Percentiles rank a stretch among this genome's conserved stretches.
phyloP scores from a whole-genome alignment of 257 asterid genomes.

The Capsicum rhomboideum region DNA sequence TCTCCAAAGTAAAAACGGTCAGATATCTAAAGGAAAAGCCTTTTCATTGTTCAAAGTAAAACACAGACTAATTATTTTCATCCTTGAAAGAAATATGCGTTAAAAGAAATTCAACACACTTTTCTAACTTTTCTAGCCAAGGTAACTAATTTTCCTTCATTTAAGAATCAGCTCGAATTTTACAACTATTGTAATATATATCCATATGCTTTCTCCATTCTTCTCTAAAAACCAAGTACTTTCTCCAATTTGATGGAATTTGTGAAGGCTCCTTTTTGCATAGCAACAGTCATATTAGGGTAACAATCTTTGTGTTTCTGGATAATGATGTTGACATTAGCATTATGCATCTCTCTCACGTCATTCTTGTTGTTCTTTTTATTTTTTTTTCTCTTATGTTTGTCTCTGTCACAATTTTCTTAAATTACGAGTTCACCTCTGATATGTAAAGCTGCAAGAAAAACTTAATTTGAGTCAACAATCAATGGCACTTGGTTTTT shows the following conservation, averaged over 20 bases:
- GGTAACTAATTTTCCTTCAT: slow-evolving; percentile 48
- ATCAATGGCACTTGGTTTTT: not conserved
- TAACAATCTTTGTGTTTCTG: not conserved
- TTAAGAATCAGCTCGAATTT: slow-evolving; percentile 40
- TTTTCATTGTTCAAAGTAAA: not conserved
- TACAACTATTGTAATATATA: slow-evolving; percentile 49
- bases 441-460: not conserved
- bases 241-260: slow-evolving; percentile 36
- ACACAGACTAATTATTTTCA: not conserved
- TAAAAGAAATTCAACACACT: slow-evolving; percentile 19
- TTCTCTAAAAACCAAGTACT: slow-evolving; percentile 61
- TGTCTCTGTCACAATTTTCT: not conserved
- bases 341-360: too few species aligned
- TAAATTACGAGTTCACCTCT: not conserved
- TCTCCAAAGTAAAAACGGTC: not conserved
- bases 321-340: not conserved
- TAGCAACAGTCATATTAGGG: not conserved
- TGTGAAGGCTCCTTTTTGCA: not conserved
- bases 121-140: slow-evolving; percentile 66
- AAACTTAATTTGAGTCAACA: not conserved
- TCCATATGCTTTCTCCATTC: slow-evolving; percentile 73
- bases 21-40: not conserved
- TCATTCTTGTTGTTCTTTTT: not conserved
- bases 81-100: not conserved
- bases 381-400: not conserved